Evolutionary conservation across 2,329 filamentous ascomycete genomes (phyloP).

Genomic region (Paramyrothecium roridum): DNA sequence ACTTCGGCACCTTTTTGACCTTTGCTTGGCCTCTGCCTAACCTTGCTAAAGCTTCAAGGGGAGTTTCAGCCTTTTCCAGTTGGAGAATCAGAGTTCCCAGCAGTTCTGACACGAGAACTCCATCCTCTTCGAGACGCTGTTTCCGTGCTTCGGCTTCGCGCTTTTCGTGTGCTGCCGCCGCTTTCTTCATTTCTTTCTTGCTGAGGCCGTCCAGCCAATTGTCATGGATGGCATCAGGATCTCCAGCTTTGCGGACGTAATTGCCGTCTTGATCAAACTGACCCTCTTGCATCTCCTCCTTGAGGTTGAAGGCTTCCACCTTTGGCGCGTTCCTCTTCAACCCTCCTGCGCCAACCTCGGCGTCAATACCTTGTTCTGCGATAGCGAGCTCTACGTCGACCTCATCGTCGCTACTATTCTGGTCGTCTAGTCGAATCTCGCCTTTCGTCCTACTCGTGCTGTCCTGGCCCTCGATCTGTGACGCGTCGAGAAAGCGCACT

Average conservation of each 20-base stretch:
- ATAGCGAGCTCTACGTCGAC: slow-evolving; percentile 69
- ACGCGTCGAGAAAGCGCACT: slow-evolving; percentile 57
- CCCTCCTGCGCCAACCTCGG: slow-evolving; percentile 85
- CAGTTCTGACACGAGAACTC: slow-evolving; percentile 68
- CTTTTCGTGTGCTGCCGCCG: slow-evolving; percentile 82
- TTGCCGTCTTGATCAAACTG: slow-evolving; percentile 89
- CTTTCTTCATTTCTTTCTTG: slow-evolving; percentile 89
- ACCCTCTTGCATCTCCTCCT: slow-evolving; percentile 85
- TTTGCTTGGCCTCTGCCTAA: slow-evolving; percentile 67
- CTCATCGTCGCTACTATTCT: slow-evolving; percentile 58
- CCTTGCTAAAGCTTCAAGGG: slow-evolving; percentile 81
- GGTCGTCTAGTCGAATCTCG: slow-evolving; percentile 60
- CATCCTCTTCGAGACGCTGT: slow-evolving; percentile 71
- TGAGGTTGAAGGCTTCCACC: slow-evolving; percentile 95
- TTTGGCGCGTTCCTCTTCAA: slow-evolving; percentile 92
- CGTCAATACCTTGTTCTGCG: slow-evolving; percentile 74
- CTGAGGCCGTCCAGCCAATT: slow-evolving; percentile 88
- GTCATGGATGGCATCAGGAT: slow-evolving; percentile 89
- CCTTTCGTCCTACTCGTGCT: slow-evolving; percentile 70
- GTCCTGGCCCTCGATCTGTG: slow-evolving; percentile 77
- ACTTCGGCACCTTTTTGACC: slow-evolving; percentile 57
- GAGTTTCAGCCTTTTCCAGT: slow-evolving; percentile 78
- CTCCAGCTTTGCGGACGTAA: slow-evolving; percentile 82
- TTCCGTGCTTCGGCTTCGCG: slow-evolving; percentile 73
- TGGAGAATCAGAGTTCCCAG: slow-evolving; percentile 68